These are phyloP conservation scores for Cladosporium cucumerinum DNA, from an alignment of 2,329 filamentous ascomycete genomes.

Conservation along the genomic window DNA sequence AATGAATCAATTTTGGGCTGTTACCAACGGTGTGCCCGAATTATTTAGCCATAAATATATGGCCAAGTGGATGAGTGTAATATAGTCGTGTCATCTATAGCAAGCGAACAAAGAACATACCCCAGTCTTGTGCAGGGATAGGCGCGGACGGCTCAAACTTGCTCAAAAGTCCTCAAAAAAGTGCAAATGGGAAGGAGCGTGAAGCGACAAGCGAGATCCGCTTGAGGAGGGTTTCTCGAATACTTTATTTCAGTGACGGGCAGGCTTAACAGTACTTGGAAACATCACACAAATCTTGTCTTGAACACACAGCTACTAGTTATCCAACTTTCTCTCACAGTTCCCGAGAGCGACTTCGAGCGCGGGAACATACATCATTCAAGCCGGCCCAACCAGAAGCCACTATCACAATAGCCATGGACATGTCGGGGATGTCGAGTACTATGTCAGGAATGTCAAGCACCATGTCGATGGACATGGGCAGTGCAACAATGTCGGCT, in stretches of 20 bases:
- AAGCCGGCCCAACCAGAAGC: background rate
- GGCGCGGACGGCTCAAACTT: background rate
- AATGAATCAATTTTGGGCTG: background rate
- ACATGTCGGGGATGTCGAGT: constrained; percentile 18
- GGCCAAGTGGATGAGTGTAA: background rate
- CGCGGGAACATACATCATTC: background rate
- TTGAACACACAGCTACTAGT: background rate
- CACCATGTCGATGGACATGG: constrained; percentile 20
- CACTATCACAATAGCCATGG: constrained; percentile 7
- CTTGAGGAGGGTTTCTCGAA: constrained; percentile 1
- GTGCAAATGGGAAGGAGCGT: background rate
- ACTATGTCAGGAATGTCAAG: constrained; percentile 19
- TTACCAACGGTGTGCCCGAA: background rate
- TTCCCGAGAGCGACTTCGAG: background rate
- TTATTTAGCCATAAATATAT: background rate
- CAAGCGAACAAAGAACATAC: background rate
- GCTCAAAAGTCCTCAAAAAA: constrained; percentile 4
- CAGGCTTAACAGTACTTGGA: background rate
- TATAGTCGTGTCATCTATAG: background rate
- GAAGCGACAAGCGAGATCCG: background rate
- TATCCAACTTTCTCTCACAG: background rate
- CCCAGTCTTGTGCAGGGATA: background rate
- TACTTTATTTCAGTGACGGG: background rate
- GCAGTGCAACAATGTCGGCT: constrained; percentile 16
- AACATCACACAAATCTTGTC: background rate